Evolutionary conservation across 495 filamentous ascomycete genomes (phyloP), one percentile per base, ranked within the genome.

Genomic region (Penicillium pulvis): DNA sequence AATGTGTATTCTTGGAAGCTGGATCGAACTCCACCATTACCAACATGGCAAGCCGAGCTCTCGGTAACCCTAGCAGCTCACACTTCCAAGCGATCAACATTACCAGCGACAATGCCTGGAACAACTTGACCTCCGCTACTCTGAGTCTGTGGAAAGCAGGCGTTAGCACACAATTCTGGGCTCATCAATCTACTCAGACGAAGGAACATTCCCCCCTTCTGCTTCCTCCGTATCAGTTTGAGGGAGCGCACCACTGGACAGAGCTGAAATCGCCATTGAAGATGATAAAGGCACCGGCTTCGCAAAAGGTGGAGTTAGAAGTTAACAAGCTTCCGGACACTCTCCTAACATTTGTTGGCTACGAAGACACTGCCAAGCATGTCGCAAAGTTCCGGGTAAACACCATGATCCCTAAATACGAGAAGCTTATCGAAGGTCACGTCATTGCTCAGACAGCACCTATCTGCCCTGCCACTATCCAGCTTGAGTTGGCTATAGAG

Each of bases 181-280:
- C 71, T 0, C 75, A 79, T 51, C 75, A 81, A 55, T 20, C 20
- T 0, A 51, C 42, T 2, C 80, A 82, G 61, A 78, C 60, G 7
- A 41, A 51, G 9, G 61, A 73, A 2, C 78, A 79, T 53, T 26
- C 50, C 6, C 55, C 44, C 6, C 6, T 83, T n/a, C 50, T 70
- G 1, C 71, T 86, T 1, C 83, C 83, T 11, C 76, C 82, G 0
- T 85, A 84, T 44, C 79, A 83, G 56, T 86, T 86, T 47, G 79
- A 82, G 26, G 75, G 76, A 55, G 58, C 73, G 0, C 6, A 60
- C 0, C 77, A 81, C 45, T 81, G 77, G 77, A 36, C 31, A 17
- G 19, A 20, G 6, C 20, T 47, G 45, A 26, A 28, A 7, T 4
- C 19, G 12, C 45, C 6, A 16, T 14, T 11, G 44, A 11, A 47